A percentile compares a stretch with the other conserved stretches of the same genome.
Evolutionary conservation across 345 rosid species (phyloP).

Genomic region (Boechera divaricarpa): DNA sequence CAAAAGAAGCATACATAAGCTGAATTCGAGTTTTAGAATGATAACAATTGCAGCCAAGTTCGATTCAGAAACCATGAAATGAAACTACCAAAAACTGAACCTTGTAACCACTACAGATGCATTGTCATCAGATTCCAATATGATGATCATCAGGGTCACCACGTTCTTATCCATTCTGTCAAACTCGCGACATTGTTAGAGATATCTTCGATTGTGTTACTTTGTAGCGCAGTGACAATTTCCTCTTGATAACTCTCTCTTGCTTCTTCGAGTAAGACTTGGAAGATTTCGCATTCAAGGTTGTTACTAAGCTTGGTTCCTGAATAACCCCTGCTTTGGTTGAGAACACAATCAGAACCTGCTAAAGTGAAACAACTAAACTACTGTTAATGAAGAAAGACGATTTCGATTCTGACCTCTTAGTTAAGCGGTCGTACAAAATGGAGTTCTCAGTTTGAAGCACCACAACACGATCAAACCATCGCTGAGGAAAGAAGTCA

Average conservation of each 20-base stretch:
- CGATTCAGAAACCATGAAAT: neutral
- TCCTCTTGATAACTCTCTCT: slow-evolving; percentile 69
- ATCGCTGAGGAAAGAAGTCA: slow-evolving; percentile 83
- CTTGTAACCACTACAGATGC: neutral
- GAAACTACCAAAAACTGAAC: slow-evolving; percentile 12
- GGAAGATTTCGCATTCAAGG: slow-evolving; percentile 81
- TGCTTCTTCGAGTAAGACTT: slow-evolving; percentile 84
- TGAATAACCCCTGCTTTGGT: slow-evolving; percentile 64
- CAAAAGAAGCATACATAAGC: slow-evolving; percentile 29
- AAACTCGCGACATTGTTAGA: slow-evolving; percentile 57
- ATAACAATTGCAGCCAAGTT: slow-evolving; percentile 1
- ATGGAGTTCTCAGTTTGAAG: slow-evolving; percentile 80
- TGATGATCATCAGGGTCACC: slow-evolving; percentile 50
- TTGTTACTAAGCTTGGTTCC: slow-evolving; percentile 79
- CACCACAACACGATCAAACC: slow-evolving; percentile 88
- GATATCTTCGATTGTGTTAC: slow-evolving; percentile 74
- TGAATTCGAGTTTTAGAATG: slow-evolving; percentile 10
- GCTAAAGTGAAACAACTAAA: neutral
- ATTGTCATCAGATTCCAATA: neutral
- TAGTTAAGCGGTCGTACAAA: slow-evolving; percentile 77
- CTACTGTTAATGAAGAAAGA: neutral
- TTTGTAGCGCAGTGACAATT: slow-evolving; percentile 64
- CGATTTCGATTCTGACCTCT: slow-evolving; percentile 54
- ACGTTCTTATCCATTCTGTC: slow-evolving; percentile 65
- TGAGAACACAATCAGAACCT: slow-evolving; percentile 11